Percentiles rank a stretch among this genome's conserved stretches.
Conservation (phyloP, 768 basidiomycete genomes). For the Lentinula sp. region DNA sequence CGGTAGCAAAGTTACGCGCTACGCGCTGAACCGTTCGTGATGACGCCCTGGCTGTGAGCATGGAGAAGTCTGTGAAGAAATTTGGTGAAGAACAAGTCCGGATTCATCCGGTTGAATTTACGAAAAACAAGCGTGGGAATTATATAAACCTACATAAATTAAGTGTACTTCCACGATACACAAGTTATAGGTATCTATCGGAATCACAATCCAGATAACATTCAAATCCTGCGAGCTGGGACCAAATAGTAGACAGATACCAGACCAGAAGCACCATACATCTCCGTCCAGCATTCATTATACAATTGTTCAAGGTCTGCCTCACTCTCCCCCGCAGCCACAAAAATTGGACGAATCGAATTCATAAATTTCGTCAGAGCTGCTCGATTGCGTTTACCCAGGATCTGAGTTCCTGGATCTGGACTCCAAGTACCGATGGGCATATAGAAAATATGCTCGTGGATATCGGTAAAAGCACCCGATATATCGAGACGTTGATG, state of each 20-base stretch:
- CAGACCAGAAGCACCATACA: conserved; percentile 40
- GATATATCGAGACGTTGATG: conserved; percentile 21
- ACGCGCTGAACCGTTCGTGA: conserved; percentile 47
- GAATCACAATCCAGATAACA: neutral
- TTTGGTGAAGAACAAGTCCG: conserved; percentile 10
- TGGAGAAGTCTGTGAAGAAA: conserved; percentile 28
- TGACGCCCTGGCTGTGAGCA: conserved; percentile 62
- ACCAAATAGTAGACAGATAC: conserved; percentile 44
- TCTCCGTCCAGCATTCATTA: conserved; percentile 37
- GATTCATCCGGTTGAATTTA: neutral
- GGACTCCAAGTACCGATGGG: conserved; percentile 54
- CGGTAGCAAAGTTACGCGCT: conserved; percentile 75
- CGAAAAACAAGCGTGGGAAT: neutral
- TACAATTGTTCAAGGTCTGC: conserved; percentile 33
- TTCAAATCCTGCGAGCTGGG: conserved; percentile 25
- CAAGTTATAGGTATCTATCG: too few species aligned
- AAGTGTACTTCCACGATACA: too few species aligned
- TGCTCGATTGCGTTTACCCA: conserved; percentile 38
- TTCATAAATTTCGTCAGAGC: conserved; percentile 36
- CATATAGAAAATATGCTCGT: conserved; percentile 27
- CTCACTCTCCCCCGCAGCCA: conserved; percentile 24
- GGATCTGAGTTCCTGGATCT: conserved; percentile 21
- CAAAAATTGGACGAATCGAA: conserved; percentile 43
- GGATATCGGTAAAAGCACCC: conserved; percentile 36
- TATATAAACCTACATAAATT: neutral